Conservation (phyloP, 495 filamentous ascomycete genomes). For the Aspergillus steynii region DNA sequence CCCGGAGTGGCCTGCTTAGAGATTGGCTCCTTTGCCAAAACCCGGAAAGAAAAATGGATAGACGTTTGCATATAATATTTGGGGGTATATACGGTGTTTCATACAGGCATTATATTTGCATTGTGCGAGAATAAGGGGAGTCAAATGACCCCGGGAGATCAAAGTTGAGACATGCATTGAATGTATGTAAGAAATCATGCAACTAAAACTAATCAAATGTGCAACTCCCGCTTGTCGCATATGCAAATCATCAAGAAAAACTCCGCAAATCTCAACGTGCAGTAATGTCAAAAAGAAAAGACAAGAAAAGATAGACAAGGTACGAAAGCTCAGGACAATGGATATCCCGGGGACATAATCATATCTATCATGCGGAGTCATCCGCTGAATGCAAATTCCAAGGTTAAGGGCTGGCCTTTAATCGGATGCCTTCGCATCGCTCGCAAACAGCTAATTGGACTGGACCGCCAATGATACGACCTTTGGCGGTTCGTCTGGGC, state of each 20-base stretch:
- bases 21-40: not conserved
- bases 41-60: too few species aligned
- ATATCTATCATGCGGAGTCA: not conserved
- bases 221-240: constrained; percentile 13
- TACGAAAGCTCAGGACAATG: not conserved
- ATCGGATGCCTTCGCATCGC: constrained; percentile 60
- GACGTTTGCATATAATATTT: too few species aligned
- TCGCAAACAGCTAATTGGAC: constrained; percentile 61
- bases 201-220: not conserved
- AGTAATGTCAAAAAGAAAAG: not conserved
- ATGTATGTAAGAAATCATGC: not conserved
- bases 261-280: not conserved
- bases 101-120: not conserved
- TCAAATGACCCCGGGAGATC: not conserved
- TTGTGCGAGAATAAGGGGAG: not conserved
- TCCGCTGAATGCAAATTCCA: not conserved
- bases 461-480: constrained; percentile 48
- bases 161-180: not conserved
- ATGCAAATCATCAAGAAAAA: constrained; percentile 6
- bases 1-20: constrained; percentile 63
- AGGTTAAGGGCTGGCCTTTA: constrained; percentile 51
- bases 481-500: constrained; percentile 51
- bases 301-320: not conserved
- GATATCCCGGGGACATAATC: not conserved
- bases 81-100: not conserved